phyloP scores from a whole-genome alignment of 106 monocot genomes.

The Dendrobium nobile region DNA sequence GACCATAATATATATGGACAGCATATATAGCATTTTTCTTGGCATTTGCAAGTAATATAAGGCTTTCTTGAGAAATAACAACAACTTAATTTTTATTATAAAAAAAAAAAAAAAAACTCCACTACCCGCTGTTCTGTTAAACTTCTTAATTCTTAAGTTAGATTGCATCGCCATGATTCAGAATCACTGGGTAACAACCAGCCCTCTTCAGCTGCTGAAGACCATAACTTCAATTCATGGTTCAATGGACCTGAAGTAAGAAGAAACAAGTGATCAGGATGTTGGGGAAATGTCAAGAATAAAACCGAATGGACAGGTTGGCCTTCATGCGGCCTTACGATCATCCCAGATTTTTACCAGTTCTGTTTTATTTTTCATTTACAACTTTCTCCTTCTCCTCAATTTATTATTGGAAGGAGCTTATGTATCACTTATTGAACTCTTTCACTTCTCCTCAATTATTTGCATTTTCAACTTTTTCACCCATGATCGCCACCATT shows the following conservation, averaged over 20 bases:
- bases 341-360: too few relatives aligned
- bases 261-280: constrained; percentile 84
- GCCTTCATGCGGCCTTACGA: too few relatives aligned
- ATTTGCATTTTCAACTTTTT: too few relatives aligned
- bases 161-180: constrained; percentile 87
- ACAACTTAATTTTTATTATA: constrained; percentile 81
- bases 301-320: constrained; percentile 79
- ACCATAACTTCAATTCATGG: constrained; percentile 87
- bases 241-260: constrained; percentile 85
- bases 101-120: too few relatives aligned
- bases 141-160: constrained; percentile 75
- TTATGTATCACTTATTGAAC: too few relatives aligned
- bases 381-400: too few relatives aligned
- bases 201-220: constrained; percentile 68
- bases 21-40: constrained; percentile 98
- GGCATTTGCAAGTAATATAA: constrained; percentile 90
- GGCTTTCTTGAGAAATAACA: constrained; percentile 65
- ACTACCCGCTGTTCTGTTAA: constrained; percentile 41
- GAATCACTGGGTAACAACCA: constrained; percentile 82
- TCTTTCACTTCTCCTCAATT: too few relatives aligned
- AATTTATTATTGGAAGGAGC: too few relatives aligned
- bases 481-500: too few relatives aligned
- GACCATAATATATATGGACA: constrained; percentile 83
- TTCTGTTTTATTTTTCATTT: too few relatives aligned
- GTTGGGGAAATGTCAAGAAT: constrained; percentile 74